phyloP scores from a whole-genome alignment of 2,329 filamentous ascomycete genomes.

The Aspergillus chevalieri region DNA sequence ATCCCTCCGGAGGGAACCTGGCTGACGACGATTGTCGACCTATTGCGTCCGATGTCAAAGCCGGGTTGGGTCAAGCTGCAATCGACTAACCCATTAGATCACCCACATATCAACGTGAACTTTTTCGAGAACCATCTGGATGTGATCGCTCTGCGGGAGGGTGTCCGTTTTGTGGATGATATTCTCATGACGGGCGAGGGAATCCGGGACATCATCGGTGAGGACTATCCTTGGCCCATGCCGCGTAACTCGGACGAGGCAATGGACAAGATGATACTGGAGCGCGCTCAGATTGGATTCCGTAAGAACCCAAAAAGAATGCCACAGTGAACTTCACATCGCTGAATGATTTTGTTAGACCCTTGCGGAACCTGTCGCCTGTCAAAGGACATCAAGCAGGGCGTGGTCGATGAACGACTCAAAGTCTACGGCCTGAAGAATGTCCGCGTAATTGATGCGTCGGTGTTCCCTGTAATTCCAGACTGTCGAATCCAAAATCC shows the following conservation, averaged over 20 bases:
- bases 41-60: conserved; percentile 41
- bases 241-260: conserved; percentile 48
- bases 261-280: conserved; percentile 51
- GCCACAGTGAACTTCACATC: not conserved
- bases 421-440: conserved; percentile 48
- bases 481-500: conserved; percentile 53
- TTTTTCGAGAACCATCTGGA: conserved; percentile 45
- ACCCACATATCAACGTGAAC: conserved; percentile 38
- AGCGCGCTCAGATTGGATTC: conserved; percentile 48
- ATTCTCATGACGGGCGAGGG: conserved; percentile 48
- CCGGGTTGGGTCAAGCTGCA: conserved; percentile 38
- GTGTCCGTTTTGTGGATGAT: conserved; percentile 49
- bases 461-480: conserved; percentile 49
- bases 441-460: conserved; percentile 51
- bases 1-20: conserved; percentile 41
- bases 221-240: conserved; percentile 54
- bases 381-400: conserved; percentile 45
- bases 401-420: conserved; percentile 47
- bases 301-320: not conserved
- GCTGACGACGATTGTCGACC: conserved; percentile 50
- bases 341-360: conserved; percentile 17
- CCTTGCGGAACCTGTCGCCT: conserved; percentile 51
- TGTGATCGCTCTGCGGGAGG: conserved; percentile 52
- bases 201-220: conserved; percentile 37
- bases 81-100: conserved; percentile 28